Percentiles rank a stretch among this genome's conserved stretches.
Evolutionary conservation across 164 flowering plant species (phyloP).

Genomic region (Magnolia kwangsiensis): DNA sequence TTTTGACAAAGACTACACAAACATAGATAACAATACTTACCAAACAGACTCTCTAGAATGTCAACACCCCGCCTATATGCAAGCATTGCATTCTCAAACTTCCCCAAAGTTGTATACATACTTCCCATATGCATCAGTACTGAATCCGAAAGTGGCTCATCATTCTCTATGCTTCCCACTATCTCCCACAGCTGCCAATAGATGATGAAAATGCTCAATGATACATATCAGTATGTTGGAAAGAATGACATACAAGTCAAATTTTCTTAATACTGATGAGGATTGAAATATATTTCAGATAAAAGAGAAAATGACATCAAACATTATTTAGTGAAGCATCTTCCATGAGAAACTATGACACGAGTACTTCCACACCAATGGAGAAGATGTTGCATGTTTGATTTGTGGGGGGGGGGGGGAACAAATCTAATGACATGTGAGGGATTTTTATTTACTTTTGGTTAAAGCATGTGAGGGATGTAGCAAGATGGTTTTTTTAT

Average conservation of each 20-base stretch:
- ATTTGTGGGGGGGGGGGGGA: too few species aligned
- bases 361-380: not conserved
- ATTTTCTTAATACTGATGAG: not conserved
- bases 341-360: not conserved
- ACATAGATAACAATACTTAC: conserved; percentile 28
- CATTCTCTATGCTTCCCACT: conserved; percentile 42
- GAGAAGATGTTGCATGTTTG: not conserved
- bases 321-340: too few species aligned
- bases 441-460: too few species aligned
- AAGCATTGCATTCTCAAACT: conserved; percentile 50
- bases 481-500: too few species aligned
- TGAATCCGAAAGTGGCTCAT: conserved; percentile 63
- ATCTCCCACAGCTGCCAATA: conserved; percentile 48
- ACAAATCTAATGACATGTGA: too few species aligned
- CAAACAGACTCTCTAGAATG: conserved; percentile 57
- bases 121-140: conserved; percentile 86
- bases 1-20: not conserved
- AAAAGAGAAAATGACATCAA: not conserved
- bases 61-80: conserved; percentile 48
- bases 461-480: too few species aligned
- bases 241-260: not conserved
- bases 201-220: not conserved
- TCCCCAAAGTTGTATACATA: conserved; percentile 65
- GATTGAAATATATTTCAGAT: not conserved
- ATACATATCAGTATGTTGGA: not conserved